Percentiles rank a stretch among this genome's conserved stretches.
Conservation (phyloP, 176 grass and related monocot genomes). For the Aegilops speltoides region DNA sequence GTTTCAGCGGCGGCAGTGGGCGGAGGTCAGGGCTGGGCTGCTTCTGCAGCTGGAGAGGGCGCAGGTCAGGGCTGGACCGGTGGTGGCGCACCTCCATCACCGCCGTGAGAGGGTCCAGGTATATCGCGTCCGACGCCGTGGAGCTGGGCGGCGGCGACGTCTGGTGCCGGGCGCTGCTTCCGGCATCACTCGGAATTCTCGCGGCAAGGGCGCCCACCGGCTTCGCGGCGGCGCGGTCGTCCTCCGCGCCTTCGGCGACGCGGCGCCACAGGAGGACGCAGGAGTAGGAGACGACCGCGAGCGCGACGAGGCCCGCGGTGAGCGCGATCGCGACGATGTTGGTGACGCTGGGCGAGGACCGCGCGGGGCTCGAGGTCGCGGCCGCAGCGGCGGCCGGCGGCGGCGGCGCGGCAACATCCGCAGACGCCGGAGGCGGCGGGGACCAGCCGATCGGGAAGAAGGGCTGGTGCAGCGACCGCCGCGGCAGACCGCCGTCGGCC, state of each 20-base stretch:
- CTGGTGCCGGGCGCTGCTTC: slow-evolving; percentile 40
- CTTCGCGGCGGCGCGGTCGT: neutral
- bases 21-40: slow-evolving; percentile 65
- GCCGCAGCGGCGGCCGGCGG: neutral
- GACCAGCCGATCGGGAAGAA: slow-evolving; percentile 51
- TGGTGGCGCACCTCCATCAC: slow-evolving; percentile 35
- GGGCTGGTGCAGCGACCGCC: slow-evolving; percentile 60
- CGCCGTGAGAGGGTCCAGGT: slow-evolving; percentile 45
- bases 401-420: neutral
- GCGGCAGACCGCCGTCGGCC: neutral
- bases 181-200: slow-evolving; percentile 34
- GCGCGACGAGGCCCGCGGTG: slow-evolving; percentile 36
- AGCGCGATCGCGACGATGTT: slow-evolving; percentile 58
- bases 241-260: slow-evolving; percentile 7
- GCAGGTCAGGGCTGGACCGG: slow-evolving; percentile 59
- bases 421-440: slow-evolving; percentile 37
- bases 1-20: slow-evolving; percentile 55
- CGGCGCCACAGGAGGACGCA: slow-evolving; percentile 52
- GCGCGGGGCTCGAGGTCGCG: neutral
- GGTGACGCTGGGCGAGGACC: slow-evolving; percentile 26
- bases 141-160: slow-evolving; percentile 48
- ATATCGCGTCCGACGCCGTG: slow-evolving; percentile 45
- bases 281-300: slow-evolving; percentile 38
- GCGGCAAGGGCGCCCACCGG: neutral
- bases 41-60: slow-evolving; percentile 42